Evolutionary conservation across 169 alveolate species (phyloP).

Genomic region (Besnoitia besnoiti): DNA sequence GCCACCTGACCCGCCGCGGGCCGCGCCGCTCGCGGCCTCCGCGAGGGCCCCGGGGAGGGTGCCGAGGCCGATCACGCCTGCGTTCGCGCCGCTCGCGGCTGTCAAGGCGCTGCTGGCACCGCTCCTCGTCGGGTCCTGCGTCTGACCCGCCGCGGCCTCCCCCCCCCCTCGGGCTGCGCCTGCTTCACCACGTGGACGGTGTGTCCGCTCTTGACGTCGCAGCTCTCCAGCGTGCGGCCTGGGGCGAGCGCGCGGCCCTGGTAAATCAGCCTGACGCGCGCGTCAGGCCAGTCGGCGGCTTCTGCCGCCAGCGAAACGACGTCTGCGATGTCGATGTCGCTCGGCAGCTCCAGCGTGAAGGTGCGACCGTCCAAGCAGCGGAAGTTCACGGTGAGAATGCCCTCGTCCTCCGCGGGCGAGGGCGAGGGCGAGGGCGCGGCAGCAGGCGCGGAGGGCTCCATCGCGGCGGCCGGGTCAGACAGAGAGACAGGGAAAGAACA

Average conservation of each 20-base stretch:
- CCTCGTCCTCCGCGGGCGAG: not conserved
- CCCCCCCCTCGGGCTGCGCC: slow-evolving; percentile 14
- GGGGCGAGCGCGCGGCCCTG: slow-evolving; percentile 15
- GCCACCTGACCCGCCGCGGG: not conserved
- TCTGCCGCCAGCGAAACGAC: slow-evolving; percentile 46
- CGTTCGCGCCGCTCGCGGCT: not conserved
- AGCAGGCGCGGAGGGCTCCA: not conserved
- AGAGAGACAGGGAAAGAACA: not conserved
- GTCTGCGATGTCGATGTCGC: slow-evolving; percentile 47
- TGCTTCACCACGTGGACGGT: slow-evolving; percentile 50
- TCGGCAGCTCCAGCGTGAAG: slow-evolving; percentile 50
- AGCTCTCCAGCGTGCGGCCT: slow-evolving; percentile 42
- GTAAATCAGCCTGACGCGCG: slow-evolving; percentile 1
- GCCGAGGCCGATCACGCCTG: not conserved
- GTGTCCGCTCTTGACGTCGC: slow-evolving; percentile 33
- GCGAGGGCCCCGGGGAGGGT: not conserved
- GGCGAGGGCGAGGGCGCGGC: not conserved
- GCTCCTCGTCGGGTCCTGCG: not conserved
- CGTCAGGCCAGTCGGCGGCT: not conserved
- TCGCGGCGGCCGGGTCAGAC: not conserved
- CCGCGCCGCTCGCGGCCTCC: not conserved
- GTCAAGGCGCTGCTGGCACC: not conserved
- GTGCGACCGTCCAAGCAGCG: slow-evolving; percentile 47
- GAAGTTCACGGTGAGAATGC: slow-evolving; percentile 23
- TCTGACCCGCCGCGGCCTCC: not conserved